Evolutionary conservation across 352 stramenopile genomes (phyloP).

Genomic region (Pythium pyrilobum): DNA sequence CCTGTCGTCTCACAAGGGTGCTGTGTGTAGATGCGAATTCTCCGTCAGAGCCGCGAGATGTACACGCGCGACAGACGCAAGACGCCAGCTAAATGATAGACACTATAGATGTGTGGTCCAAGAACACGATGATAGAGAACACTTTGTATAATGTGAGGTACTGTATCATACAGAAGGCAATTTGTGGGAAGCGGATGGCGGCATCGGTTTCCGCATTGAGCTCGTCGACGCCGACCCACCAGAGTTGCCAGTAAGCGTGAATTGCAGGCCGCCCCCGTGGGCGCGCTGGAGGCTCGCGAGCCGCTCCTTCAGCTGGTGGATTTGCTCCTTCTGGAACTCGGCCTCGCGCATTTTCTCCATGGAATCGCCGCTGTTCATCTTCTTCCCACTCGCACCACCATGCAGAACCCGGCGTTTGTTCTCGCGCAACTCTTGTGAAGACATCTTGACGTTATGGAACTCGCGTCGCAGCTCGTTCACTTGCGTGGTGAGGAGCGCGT

Average conservation of each 20-base stretch:
- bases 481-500: constrained; percentile 72
- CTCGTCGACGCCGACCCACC: not conserved
- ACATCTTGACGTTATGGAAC: constrained; percentile 76
- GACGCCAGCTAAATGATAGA: constrained; percentile 12
- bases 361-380: constrained; percentile 22
- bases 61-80: constrained; percentile 72
- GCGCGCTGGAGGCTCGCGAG: constrained; percentile 61
- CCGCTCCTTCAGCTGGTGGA: constrained; percentile 63
- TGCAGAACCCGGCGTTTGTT: constrained; percentile 23
- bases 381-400: constrained; percentile 12
- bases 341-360: constrained; percentile 55
- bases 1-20: too few relatives aligned
- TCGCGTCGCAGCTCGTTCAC: constrained; percentile 81
- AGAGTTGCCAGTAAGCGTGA: constrained; percentile 27
- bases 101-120: too few relatives aligned
- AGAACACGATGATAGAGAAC: too few relatives aligned
- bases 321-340: constrained; percentile 67
- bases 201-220: constrained; percentile 23
- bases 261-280: constrained; percentile 47
- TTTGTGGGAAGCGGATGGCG: constrained; percentile 30
- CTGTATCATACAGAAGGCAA: constrained; percentile 76
- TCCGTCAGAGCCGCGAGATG: constrained; percentile 78
- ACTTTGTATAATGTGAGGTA: too few relatives aligned
- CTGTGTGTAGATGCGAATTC: constrained; percentile 53
- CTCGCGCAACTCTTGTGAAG: constrained; percentile 54